A percentile compares a stretch with the other conserved stretches of the same genome.
These are phyloP conservation scores for Bipolaris sorokiniana DNA, from an alignment of 2,329 filamentous ascomycete genomes.

Conservation along the genomic window DNA sequence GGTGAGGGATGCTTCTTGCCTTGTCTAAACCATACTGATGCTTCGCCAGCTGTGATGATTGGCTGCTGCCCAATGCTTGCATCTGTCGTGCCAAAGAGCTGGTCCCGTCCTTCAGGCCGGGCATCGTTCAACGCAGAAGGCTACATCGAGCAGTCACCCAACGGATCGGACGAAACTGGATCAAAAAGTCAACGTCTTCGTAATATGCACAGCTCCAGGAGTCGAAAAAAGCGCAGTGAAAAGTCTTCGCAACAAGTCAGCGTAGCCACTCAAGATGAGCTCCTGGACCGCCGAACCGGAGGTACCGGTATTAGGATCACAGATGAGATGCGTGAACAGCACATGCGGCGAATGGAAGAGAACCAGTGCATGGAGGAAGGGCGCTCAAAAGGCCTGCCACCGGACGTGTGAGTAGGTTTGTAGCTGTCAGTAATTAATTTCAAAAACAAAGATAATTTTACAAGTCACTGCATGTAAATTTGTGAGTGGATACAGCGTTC, in stretches of 20 bases:
- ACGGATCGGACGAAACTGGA: constrained; percentile 4
- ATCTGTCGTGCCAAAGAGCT: constrained; percentile 19
- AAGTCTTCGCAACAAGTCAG: constrained; percentile 8
- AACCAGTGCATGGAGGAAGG: constrained; percentile 4
- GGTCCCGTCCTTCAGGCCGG: neutral
- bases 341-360: constrained; percentile 9
- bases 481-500: too few relatives aligned
- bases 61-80: constrained; percentile 33
- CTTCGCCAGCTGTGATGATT: constrained; percentile 30
- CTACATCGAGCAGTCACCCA: constrained; percentile 21
- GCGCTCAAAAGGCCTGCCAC: neutral
- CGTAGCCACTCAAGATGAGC: constrained; percentile 19
- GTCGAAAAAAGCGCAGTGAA: constrained; percentile 8
- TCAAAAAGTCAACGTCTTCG: constrained; percentile 10
- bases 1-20: constrained; percentile 27
- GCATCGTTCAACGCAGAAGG: constrained; percentile 17
- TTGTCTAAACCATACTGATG: neutral
- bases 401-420: neutral
- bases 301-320: constrained; percentile 11
- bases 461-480: neutral
- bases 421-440: too few relatives aligned
- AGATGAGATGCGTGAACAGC: constrained; percentile 10
- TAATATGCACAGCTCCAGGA: constrained; percentile 14
- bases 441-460: neutral
- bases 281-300: constrained; percentile 12